phyloP scores from a whole-genome alignment of 352 stramenopile genomes.

The Phytopythium sindhum region DNA sequence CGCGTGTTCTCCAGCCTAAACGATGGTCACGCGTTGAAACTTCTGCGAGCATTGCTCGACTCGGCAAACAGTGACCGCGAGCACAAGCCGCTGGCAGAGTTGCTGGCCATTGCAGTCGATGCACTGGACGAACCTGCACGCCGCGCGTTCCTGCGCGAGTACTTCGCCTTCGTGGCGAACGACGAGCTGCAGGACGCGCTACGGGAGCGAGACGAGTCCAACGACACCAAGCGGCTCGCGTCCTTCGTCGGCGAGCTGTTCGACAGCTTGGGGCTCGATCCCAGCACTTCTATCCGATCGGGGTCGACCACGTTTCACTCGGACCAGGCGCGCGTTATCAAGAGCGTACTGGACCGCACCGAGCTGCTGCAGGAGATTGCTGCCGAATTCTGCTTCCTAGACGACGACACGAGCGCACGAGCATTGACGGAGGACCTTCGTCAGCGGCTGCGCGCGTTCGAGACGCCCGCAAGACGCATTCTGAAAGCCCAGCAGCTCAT shows the following conservation, averaged over 20 bases:
- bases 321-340: conserved; percentile 45
- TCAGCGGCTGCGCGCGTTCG: conserved; percentile 30
- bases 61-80: conserved; percentile 29
- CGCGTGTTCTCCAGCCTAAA: conserved; percentile 42
- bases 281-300: neutral
- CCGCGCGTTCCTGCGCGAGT: conserved; percentile 49
- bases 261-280: conserved; percentile 23
- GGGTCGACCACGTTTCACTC: conserved; percentile 38
- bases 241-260: conserved; percentile 49
- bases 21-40: conserved; percentile 26
- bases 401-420: conserved; percentile 16
- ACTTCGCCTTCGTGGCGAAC: conserved; percentile 44
- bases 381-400: conserved; percentile 40
- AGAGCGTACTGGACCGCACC: conserved; percentile 48
- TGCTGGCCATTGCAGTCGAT: conserved; percentile 40
- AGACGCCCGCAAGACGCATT: conserved; percentile 39
- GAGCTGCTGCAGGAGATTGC: conserved; percentile 58
- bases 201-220: conserved; percentile 43
- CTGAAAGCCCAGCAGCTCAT: conserved; percentile 47
- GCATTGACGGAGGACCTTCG: conserved; percentile 20
- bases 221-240: conserved; percentile 56
- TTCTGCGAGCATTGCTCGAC: conserved; percentile 38
- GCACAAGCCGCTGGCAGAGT: conserved; percentile 33
- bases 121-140: conserved; percentile 38
- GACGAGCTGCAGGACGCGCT: conserved; percentile 55